Base-by-base conservation (phyloP, 345 rosid species). In the Reutealis trisperma region DNA sequence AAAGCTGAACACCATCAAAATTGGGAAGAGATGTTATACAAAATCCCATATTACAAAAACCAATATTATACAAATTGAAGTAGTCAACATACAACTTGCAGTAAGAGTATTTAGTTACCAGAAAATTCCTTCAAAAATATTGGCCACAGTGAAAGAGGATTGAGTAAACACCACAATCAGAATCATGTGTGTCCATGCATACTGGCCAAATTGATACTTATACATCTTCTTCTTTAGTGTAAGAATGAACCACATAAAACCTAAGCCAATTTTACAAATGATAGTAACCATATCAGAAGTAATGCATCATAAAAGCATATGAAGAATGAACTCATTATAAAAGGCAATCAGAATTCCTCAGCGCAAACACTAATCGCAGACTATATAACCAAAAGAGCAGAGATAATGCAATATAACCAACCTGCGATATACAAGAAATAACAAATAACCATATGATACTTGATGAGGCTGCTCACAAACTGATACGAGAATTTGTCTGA, bases 151-250 rank as follows among this genome's bases (percentile, higher is more conserved):
- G 86, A 96, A 96, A n/a, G 99, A 88, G 18, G 98, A 96, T 75
- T 96, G 99, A 2, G 94, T 85, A 80, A 96, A 96, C 78, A 96
- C 98, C 84, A 96, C 97, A 19, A 93, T 92, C 76, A 96, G 86
- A 83, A 96, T 96, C 99, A 96, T 96, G 76, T 96, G 99, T 16
- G 98, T 96, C 99, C 99, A 96, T 47, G 99, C 98, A 77, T 90
- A 93, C 79, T 96, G 99, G 83, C 98, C 90, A 91, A 96, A 96
- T 86, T 96, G 99, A 92, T 96, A 96, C 93, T 96, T 93, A 89
- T 96, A 96, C 97, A 93, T 90, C 92, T 90, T 91, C 96, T 92
- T 96, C 86, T 96, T 96, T 63, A 96, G 79, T 22, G 99, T 86
- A 72, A 96, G 92, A 83, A 96, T 96, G 89, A 96, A 96, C 99